A percentile compares a stretch with the other conserved stretches of the same genome.
These are phyloP conservation scores for Isatis tinctoria DNA, from an alignment of 345 rosid genomes.

Conservation along the genomic window DNA sequence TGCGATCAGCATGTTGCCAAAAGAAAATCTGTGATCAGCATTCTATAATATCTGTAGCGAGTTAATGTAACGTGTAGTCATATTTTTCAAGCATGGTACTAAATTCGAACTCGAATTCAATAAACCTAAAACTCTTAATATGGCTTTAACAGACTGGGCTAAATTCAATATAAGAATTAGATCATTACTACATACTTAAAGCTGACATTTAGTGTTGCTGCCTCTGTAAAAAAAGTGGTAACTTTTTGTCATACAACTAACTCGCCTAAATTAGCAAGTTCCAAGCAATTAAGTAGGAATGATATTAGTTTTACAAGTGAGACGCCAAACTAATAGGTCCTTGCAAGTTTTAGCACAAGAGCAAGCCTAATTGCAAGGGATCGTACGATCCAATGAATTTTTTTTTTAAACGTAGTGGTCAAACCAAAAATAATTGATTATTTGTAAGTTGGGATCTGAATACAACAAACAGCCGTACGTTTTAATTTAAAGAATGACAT, in stretches of 20 bases:
- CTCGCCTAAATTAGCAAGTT: conserved; percentile 6
- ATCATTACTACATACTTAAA: not conserved
- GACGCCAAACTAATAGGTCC: conserved; percentile 23
- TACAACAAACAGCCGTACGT: not conserved
- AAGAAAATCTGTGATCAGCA: too few species aligned
- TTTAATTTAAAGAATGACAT: not conserved
- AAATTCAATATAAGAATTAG: not conserved
- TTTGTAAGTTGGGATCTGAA: not conserved
- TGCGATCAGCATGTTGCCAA: too few species aligned
- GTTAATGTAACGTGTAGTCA: not conserved
- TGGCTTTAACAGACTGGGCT: not conserved
- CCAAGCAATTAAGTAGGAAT: not conserved
- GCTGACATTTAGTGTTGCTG: not conserved
- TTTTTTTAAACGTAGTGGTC: not conserved
- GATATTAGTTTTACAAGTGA: not conserved
- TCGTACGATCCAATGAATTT: not conserved
- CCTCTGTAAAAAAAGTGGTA: not conserved
- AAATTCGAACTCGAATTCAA: not conserved
- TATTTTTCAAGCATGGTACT: not conserved
- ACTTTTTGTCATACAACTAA: conserved; percentile 4
- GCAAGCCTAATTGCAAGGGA: conserved; percentile 13
- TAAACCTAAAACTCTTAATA: not conserved
- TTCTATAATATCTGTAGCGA: not conserved
- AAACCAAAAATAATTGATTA: not conserved
- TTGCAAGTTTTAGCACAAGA: conserved; percentile 16